Conservation (phyloP, 2,329 filamentous ascomycete species). For the Chrysoporthe puriensis region DNA sequence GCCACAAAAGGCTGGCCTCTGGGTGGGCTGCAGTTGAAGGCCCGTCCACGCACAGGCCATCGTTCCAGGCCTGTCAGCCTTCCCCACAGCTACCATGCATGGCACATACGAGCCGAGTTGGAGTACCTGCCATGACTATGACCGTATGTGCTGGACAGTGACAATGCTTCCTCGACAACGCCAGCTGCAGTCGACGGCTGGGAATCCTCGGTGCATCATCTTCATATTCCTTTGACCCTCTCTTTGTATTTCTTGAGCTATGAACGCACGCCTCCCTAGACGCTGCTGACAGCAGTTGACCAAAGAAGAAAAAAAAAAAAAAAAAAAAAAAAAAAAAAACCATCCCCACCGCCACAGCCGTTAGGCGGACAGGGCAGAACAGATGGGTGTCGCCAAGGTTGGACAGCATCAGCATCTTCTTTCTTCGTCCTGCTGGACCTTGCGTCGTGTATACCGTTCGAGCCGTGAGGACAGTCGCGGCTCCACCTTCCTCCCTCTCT, state of each 20-base stretch:
- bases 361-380: background rate
- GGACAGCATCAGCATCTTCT: background rate
- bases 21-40: constrained; percentile 5
- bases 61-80: background rate
- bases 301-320: too few species aligned
- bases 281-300: too few species aligned
- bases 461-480: background rate
- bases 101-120: background rate
- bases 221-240: too few species aligned
- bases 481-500: background rate
- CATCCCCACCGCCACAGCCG: too few species aligned
- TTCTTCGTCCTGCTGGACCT: background rate
- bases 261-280: too few species aligned
- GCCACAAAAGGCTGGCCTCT: background rate
- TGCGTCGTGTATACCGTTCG: background rate
- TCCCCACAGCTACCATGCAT: background rate
- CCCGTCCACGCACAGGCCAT: background rate
- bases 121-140: constrained; percentile 2
- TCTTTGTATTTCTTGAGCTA: too few species aligned
- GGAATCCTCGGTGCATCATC: too few species aligned
- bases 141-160: too few species aligned
- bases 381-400: background rate
- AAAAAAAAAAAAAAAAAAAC: too few species aligned
- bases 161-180: too few species aligned
- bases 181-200: too few species aligned